Evolutionary conservation across 2,329 filamentous ascomycete genomes (phyloP).

Genomic region (Monosporascus ibericus): DNA sequence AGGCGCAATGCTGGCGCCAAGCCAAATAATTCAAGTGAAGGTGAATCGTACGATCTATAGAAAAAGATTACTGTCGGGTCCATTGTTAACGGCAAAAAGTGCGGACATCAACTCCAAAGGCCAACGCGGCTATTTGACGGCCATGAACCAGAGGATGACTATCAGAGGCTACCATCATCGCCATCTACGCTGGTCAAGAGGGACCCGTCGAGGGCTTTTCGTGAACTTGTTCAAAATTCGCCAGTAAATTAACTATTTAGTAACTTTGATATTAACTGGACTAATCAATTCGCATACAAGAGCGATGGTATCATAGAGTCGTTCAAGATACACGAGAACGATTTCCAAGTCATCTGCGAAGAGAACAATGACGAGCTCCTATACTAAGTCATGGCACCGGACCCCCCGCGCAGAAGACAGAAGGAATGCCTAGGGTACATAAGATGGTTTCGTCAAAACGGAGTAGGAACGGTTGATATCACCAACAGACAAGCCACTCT

Average conservation of each 20-base stretch:
- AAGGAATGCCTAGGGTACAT: conserved; percentile 24
- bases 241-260: conserved; percentile 3
- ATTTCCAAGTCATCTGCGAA: conserved; percentile 17
- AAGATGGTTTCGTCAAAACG: conserved; percentile 15
- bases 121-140: no score
- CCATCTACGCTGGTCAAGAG: conserved; percentile 9
- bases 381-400: conserved; percentile 13
- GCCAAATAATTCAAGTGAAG: no score
- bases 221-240: conserved; percentile 29
- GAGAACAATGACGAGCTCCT: conserved; percentile 20
- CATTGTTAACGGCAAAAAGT: background rate
- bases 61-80: conserved; percentile 3
- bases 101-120: no score
- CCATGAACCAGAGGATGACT: background rate
- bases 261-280: no score
- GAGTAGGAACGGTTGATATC: conserved; percentile 23
- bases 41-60: conserved; percentile 1
- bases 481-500: conserved; percentile 22
- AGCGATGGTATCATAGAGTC: conserved; percentile 23
- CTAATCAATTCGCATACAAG: conserved; percentile 10
- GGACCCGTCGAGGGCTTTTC: conserved; percentile 22
- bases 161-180: conserved; percentile 2
- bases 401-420: background rate
- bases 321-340: conserved; percentile 12
- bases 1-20: no score